Evolutionary conservation across 306 rosid species (phyloP), one percentile per base, ranked within the genome.

Genomic region (Vachellia pachyceras): DNA sequence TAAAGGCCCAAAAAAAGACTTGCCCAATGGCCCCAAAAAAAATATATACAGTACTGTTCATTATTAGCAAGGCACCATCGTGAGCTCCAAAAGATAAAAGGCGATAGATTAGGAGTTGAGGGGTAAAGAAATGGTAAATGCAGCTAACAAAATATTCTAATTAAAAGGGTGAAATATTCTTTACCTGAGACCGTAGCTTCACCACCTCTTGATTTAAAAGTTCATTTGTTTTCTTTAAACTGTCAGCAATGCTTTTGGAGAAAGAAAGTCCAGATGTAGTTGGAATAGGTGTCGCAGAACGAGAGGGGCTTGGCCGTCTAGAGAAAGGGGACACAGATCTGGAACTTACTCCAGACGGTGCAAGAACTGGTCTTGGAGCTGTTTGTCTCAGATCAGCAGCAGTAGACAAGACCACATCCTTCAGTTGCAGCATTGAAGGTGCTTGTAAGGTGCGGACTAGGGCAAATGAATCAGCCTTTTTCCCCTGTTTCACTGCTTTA

Each of bases 261-360:
- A 95, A 90, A 79, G 98, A 90, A 86, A 95, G 97, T 70, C 99
- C 99, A 0, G 97, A 91, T 29, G 94, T 91, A 54, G 99, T 95
- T 57, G 99, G 99, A 87, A 93, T 89, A 54, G 99, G 99, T 6
- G 99, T 95, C 44, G 99, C 98, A 73, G 97, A 95, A 61, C 99
- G 99, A 66, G 98, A 98, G 35, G 98, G 99, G 77, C 99, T 95
- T 47, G 97, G 83, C 80, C 94, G 92, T 88, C 98, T 90, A 0
- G 99, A 95, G 89, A 95, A 91, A 73, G 99, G 99, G 15, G 98
- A 95, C 66, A 91, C 99, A 0, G 99, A 90, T 85, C 99, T 89
- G 47, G 96, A 95, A 86, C 90, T 95, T 71, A 89, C 94, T 61
- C 88, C 97, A 39, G 97, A 91, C 44, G 92, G 47, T 9, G 94